Evolutionary conservation across 2,329 filamentous ascomycete species (phyloP), one percentile per base, ranked within the genome.

Genomic region (Epichloe sibirici): DNA sequence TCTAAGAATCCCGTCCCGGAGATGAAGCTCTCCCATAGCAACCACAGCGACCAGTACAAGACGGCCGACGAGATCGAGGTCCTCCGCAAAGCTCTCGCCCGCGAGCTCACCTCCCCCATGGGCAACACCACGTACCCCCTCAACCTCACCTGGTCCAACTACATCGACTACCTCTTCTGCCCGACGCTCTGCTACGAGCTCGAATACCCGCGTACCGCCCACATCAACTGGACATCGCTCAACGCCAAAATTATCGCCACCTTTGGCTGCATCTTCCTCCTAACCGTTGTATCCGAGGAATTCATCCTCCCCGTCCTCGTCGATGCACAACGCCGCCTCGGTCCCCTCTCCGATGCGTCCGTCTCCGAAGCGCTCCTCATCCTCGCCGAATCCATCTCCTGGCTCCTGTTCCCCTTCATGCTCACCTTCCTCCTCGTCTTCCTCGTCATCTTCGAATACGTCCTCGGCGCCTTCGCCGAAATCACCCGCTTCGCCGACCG

Each of bases 151-250:
- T 76, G 85, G 67, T 61, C 72, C 59, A 97, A 97, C 71, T 96
- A 88, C 65, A 59, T 81, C 53, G 93, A 97, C 71, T 97, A 85
- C 66, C 73, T 96, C 11, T 81, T 93, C 63, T 97, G 90, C 63
- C 93, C 93, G 15, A 98, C 93, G 0, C 79, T 98, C 21, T 98
- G 93, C 75, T 98, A 98, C 70, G 93, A 98, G 70, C 77, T 97
- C 48, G 91, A 97, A 66, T 98, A 97, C 66, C 93, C 93, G 2
- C 85, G 93, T 48, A 90, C 81, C 11, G 66, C 77, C 12, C 71
- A 74, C n/a, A 82, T 89, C 53, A 81, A 88, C 60, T 95, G 88
- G 83, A 77, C 81, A 21, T 85, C 90, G 57, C 79, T 97, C 45
- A 80, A 88, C 54, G 87, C 85, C 67, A 97, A 97, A 69, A 82